These are phyloP conservation scores for Calonectria pteridis DNA, from an alignment of 2,329 filamentous ascomycete genomes.

Conservation along the genomic window DNA sequence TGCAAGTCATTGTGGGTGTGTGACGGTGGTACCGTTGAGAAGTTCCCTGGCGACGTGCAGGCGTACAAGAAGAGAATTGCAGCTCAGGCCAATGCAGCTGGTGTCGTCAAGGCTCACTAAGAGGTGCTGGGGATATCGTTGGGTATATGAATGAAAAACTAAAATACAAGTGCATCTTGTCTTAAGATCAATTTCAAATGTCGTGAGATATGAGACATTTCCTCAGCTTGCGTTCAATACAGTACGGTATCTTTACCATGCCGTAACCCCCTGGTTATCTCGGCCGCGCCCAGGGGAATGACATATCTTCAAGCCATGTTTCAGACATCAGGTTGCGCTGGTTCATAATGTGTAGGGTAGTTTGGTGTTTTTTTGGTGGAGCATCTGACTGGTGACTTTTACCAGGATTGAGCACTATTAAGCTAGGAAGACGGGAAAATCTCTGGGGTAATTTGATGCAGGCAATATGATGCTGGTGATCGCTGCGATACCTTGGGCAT, in stretches of 20 bases:
- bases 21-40: conserved; percentile 92
- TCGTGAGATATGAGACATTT: background rate
- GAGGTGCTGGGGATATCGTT: background rate
- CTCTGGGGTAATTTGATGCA: background rate
- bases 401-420: background rate
- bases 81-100: conserved; percentile 87
- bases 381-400: background rate
- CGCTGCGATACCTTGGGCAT: background rate
- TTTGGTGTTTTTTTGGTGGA: background rate
- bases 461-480: background rate
- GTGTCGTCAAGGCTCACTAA: conserved; percentile 80
- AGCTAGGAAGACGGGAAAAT: background rate
- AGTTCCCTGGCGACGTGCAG: conserved; percentile 95
- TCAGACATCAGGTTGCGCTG: background rate
- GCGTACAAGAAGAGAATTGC: conserved; percentile 97
- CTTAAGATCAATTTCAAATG: background rate
- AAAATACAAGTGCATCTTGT: background rate
- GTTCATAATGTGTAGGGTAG: background rate
- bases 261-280: background rate
- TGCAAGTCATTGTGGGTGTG: conserved; percentile 97
- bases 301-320: background rate
- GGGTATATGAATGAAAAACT: background rate
- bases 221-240: too few relatives aligned
- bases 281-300: background rate
- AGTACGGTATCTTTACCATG: background rate